Base-by-base conservation (phyloP, 768 basidiomycete genomes). In the Sistotremastrum niveocremeum region DNA sequence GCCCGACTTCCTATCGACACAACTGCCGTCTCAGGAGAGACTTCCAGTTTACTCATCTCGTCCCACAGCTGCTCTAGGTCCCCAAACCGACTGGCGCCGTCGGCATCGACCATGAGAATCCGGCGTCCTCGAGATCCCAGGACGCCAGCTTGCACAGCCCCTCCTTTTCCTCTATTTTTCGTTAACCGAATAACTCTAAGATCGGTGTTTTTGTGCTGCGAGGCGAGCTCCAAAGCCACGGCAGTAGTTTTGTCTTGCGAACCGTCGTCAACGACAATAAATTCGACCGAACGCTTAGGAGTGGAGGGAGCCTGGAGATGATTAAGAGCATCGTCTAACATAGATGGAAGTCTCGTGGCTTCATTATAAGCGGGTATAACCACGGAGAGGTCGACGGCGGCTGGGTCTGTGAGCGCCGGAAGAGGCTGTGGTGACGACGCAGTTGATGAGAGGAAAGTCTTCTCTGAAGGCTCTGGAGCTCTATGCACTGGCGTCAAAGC, bases 341-440 rank as follows among this genome's bases (percentile, higher is more conserved):
- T 97, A 39, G 67, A 59, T 0, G 80, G 83, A n/a, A 97, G 68
- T 11, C 93, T 77, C n/a, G 71, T 63, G 4, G 76, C 74, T 62
- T 95, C 93, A 56, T 95, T 95, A 71, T 79, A 97, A 0, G 93
- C 91, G 7, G 93, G 93, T 7, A 95, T 76, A 53, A 95, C 72
- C 54, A 97, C 71, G 31, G 79, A 79, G 37, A 97, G 68, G 56
- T 82, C 81, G 42, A 89, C 69, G 1, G 73, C 66, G 38, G 74
- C 67, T 0, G 71, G 60, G 44, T 80, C 74, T n/a, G 68, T 54
- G 32, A 84, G 66, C 5, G 65, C 67, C 10, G 78, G 65, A 4
- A 87, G 65, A 1, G 75, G 74, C n/a, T 61, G 64, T 1, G 74
- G 69, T n/a, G 66, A 71, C 20, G 76, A 72, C 33, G 73, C 73